Base-by-base conservation (phyloP, 306 rosid species). In the Pyrus bretschneideri region DNA sequence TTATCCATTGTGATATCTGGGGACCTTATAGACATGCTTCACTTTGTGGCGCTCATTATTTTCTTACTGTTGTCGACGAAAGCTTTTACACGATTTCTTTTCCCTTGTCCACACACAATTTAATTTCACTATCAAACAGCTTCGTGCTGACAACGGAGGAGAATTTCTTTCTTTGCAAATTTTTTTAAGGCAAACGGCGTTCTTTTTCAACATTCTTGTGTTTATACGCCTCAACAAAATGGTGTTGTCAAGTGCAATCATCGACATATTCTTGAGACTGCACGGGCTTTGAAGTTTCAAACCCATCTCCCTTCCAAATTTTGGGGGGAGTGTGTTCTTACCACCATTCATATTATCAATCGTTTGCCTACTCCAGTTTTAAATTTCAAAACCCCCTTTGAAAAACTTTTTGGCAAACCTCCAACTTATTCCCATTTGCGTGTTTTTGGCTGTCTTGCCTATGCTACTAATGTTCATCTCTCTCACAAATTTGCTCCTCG, bases 11-110 rank as follows among this genome's bases (percentile, higher is more conserved):
- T 21, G 71, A 78, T 30, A 60, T 44, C 9, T 60, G 27, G 64
- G 71, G 81, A 2, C 62, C 70, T 3, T 46, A 45, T 70, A 29
- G n/a, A 31, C 23, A 29, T 15, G 1, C 33, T 0, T 52, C 63
- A 29, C 21, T 1, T 30, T 4, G 2, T 22, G 35, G 76, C 1
- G 22, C 74, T 3, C 13, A 17, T 9, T 78, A 44, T 62, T 70
- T 78, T 49, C 38, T 78, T 2, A 69, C 71, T 0, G 70, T 77
- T 18, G 64, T 78, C 1, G 29, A 69, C n/a, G 76, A 63, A 18
- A 13, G 14, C n/a, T 63, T 23, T 31, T 67, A 67, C 38, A 67
- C 38, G 3, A 3, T 1, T 30, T 30, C 1, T 67, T 67, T 63
- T 12, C 38, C 9, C 38, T 18, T 38, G 71, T 67, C 38, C 1